These are phyloP conservation scores for Suillus alpinus DNA, from an alignment of 768 basidiomycete species.

Conservation along the genomic window DNA sequence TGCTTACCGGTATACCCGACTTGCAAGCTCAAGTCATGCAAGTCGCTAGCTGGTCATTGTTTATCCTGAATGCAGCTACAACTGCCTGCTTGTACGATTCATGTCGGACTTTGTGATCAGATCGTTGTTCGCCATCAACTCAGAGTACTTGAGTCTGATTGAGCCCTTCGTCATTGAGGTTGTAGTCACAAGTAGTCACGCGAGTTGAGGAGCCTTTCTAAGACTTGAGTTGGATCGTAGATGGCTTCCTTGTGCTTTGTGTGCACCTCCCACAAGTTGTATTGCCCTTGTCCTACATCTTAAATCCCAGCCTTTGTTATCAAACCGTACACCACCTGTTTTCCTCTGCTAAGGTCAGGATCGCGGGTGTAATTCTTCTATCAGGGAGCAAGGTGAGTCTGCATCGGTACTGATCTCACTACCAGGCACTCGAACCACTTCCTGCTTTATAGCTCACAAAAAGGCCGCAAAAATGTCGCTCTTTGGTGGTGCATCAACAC, in stretches of 20 bases:
- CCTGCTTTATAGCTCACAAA: neutral
- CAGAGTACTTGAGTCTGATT: neutral
- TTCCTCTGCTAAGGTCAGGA: neutral
- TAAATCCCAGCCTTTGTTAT: neutral
- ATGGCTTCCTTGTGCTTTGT: neutral
- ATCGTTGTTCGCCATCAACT: neutral
- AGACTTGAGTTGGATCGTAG: no score
- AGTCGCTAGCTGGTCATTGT: neutral
- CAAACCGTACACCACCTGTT: neutral
- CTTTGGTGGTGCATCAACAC: constrained; percentile 7
- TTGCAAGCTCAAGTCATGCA: neutral
- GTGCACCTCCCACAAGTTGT: no score
- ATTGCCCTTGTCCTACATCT: no score
- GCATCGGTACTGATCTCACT: neutral
- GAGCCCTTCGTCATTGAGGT: neutral
- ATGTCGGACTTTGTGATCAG: neutral
- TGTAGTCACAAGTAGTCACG: neutral
- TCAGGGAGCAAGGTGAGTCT: neutral
- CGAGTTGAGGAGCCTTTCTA: no score
- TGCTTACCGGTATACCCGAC: neutral
- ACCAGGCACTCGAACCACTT: neutral
- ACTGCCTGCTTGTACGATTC: neutral
- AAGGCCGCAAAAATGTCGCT: constrained; percentile 5
- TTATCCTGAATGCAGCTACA: no score
- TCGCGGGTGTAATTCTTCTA: constrained; percentile 2